Conservation (phyloP, 805 yeast genomes). For the Suhomyces vadensis region DNA sequence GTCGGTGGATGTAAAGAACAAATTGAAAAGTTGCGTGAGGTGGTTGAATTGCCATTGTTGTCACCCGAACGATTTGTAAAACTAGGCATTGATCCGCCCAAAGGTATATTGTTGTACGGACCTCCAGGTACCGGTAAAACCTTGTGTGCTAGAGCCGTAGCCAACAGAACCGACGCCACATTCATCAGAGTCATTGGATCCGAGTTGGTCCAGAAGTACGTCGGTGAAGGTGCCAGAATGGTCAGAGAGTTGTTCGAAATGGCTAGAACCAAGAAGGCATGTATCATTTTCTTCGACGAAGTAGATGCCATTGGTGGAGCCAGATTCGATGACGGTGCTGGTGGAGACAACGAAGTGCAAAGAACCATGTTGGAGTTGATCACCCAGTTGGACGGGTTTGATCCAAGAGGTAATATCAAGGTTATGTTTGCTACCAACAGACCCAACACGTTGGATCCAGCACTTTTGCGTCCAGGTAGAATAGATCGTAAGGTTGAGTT, state of each 20-base stretch:
- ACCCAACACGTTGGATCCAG: conserved; percentile 98
- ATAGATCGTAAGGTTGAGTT: conserved; percentile 98
- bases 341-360: conserved; percentile 98
- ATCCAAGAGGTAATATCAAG: conserved; percentile 97
- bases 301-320: conserved; percentile 99
- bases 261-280: conserved; percentile 98
- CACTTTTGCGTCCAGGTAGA: conserved; percentile 96
- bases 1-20: conserved; percentile 99
- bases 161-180: conserved; percentile 98
- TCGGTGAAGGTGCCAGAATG: conserved; percentile 99
- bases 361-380: conserved; percentile 98
- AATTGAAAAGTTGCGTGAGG: conserved; percentile 93
- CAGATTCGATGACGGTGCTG: conserved; percentile 99
- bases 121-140: conserved; percentile 99
- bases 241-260: conserved; percentile 97
- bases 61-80: conserved; percentile 97
- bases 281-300: conserved; percentile 97
- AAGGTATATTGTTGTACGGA: conserved; percentile 93
- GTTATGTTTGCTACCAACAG: conserved; percentile 99
- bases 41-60: conserved; percentile 88
- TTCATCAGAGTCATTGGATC: conserved; percentile 98
- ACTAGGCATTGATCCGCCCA: conserved; percentile 98
- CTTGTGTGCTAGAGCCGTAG: conserved; percentile 97
- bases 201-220: conserved; percentile 96
- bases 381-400: conserved; percentile 97